phyloP scores from a whole-genome alignment of 345 rosid species.

The Salix caprea region DNA sequence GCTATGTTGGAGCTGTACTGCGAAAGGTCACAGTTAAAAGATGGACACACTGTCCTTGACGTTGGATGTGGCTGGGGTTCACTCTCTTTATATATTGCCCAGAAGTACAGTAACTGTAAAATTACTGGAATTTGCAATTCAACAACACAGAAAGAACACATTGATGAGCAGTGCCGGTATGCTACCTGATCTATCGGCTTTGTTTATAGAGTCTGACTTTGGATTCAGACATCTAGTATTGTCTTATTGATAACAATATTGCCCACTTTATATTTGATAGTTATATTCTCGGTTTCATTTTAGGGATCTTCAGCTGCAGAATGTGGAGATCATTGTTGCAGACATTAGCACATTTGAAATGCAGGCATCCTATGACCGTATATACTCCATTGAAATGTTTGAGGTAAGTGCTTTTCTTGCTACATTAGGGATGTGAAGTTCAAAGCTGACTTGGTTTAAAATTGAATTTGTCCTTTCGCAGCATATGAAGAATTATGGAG shows the following conservation, averaged over 20 bases:
- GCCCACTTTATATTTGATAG: not conserved
- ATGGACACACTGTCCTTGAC: slow-evolving; percentile 76
- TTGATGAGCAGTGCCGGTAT: slow-evolving; percentile 67
- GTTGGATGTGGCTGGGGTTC: slow-evolving; percentile 97
- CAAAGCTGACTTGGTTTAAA: not conserved
- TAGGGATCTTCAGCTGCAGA: slow-evolving; percentile 57
- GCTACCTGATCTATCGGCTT: not conserved
- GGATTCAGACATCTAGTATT: not conserved
- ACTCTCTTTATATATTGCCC: slow-evolving; percentile 63
- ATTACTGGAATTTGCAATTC: slow-evolving; percentile 86
- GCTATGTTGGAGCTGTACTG: slow-evolving; percentile 71
- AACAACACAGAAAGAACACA: slow-evolving; percentile 56
- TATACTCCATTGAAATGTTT: slow-evolving; percentile 82
- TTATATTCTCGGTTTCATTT: not conserved
- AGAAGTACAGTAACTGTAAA: slow-evolving; percentile 59
- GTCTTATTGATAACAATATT: not conserved
- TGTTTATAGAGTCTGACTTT: not conserved
- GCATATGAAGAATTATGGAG: slow-evolving; percentile 86
- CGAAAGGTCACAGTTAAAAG: slow-evolving; percentile 57
- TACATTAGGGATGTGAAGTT: not conserved
- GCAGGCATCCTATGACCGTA: slow-evolving; percentile 62
- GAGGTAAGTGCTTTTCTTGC: slow-evolving; percentile 44
- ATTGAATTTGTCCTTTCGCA: slow-evolving; percentile 15
- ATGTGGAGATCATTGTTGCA: slow-evolving; percentile 71
- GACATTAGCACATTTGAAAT: slow-evolving; percentile 77